Evolutionary conservation across 164 flowering plant species (phyloP), one percentile per base, ranked within the genome.

Genomic region (Berberis vulgaris): DNA sequence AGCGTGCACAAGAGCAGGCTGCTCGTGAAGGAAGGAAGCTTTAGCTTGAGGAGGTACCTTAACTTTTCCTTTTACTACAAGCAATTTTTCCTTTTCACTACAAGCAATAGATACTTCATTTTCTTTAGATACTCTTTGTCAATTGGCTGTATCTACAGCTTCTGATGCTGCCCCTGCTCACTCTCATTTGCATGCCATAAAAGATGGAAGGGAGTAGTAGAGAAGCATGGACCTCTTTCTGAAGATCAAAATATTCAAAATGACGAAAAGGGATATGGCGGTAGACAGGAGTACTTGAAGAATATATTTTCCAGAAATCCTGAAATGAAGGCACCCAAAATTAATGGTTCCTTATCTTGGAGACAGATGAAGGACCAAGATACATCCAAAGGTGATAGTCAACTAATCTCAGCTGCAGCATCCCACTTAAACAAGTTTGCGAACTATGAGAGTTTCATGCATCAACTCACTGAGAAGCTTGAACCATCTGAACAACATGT

Each of bases 171-270:
- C 97, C 11, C 83, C 92, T 55, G 73, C 80, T 61, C 91, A 77
- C 76, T 94, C 98, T 70, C 98, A 93, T 84, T 74, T 90, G 60
- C 85, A 74, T 81, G 96, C 97, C 47, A 88, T 93, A 72, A 84
- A 73, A 52, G 74, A 75, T 63, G 71, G 78, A 84, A 69, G 61
- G 86, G 83, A 46, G 8, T 46, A 46, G 26, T 0, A 26, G 26
- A 26, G 26, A 26, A 26, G 26, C 26, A 26, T 26, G 26, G 26
- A 26, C 26, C 26, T 26, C 26, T 26, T 26, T 26, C 26, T 26
- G 26, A 26, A 26, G 26, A 26, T 26, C 26, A 26, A 26, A 26
- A 26, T 26, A 26, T 26, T 26, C 26, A 26, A 0, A 26, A 26
- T 26, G 26, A 26, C 26, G 26, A 26, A 26, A 26, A 26, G 26